phyloP scores from a whole-genome alignment of 2,329 filamentous ascomycete species.

The Apiospora koreana region DNA sequence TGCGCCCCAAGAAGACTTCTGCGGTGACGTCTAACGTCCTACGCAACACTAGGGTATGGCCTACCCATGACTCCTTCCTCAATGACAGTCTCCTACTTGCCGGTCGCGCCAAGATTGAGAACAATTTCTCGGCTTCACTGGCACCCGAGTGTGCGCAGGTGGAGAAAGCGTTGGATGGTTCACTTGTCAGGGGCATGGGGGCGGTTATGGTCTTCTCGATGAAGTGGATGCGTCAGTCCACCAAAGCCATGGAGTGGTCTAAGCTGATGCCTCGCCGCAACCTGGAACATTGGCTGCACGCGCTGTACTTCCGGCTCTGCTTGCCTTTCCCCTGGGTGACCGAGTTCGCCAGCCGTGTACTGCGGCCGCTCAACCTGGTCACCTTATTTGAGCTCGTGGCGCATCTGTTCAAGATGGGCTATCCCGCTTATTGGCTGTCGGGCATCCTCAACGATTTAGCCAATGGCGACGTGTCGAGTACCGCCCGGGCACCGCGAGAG shows the following conservation, averaged over 20 bases:
- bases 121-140: not conserved
- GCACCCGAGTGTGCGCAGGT: not conserved
- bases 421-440: slow-evolving; percentile 30
- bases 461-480: slow-evolving; percentile 21
- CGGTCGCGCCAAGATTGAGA: not conserved
- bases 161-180: not conserved
- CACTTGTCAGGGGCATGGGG: not conserved
- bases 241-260: slow-evolving; percentile 10
- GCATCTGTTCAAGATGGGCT: slow-evolving; percentile 24
- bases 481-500: slow-evolving; percentile 22
- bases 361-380: slow-evolving; percentile 28
- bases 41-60: not conserved
- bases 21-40: not conserved
- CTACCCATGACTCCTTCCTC: not conserved
- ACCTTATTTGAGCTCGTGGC: slow-evolving; percentile 22
- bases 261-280: slow-evolving; percentile 19
- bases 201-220: slow-evolving; percentile 12
- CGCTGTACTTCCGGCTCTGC: slow-evolving; percentile 27
- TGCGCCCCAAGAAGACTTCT: not conserved
- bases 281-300: slow-evolving; percentile 27
- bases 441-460: slow-evolving; percentile 20
- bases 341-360: slow-evolving; percentile 16
- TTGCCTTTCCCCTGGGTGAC: slow-evolving; percentile 22
- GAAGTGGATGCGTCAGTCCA: slow-evolving; percentile 15
- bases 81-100: not conserved